Evolutionary conservation across 371 early-diverging fungal species (phyloP), one percentile per base, ranked within the genome.

Genomic region (Mortierella sp.): DNA sequence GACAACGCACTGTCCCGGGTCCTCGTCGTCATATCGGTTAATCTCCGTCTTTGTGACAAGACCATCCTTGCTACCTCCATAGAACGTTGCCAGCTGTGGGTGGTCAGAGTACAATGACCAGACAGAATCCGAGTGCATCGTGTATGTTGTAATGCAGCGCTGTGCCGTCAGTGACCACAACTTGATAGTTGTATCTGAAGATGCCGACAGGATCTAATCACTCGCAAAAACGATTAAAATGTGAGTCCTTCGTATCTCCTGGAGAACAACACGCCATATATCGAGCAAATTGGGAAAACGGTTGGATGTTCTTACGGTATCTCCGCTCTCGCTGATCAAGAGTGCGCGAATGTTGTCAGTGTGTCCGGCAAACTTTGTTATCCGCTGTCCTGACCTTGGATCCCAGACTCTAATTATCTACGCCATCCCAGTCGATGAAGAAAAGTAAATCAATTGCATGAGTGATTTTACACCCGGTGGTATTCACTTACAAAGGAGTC

Each of bases 311-410:
- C 90, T 87, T 90, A 96, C 95, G 75, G 94, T 92, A 80, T 95
- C 92, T 27, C 98, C 97, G 87, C 97, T 98, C 35, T 96, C 93
- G 73, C 96, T 95, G 21, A 99, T 89, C 55, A 98, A 87, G 24
- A 98, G 82, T 14, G 96, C 93, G 70, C 98, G 96, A 46, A 99
- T 96, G 79, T 96, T 96, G 80, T 99, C 99, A 1, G 97, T 96
- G 83, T 99, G 99, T 0, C 99, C 99, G 11, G 95, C 91, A 72
- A 99, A 91, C 83, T 94, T 93, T 27, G 95, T 91, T 51, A 96
- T 92, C 75, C 92, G 91, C 75, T 93, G 92, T 54, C 93, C 94
- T 6, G 94, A 90, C 16, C 93, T 87, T 55, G 97, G 94, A 87
- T 99, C 99, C 97, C 97, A 99, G 35, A 98, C 89, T 49, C 96